Evolutionary conservation across 345 rosid species (phyloP), one percentile per base, ranked within the genome.

Genomic region (Gossypium stocksii): DNA sequence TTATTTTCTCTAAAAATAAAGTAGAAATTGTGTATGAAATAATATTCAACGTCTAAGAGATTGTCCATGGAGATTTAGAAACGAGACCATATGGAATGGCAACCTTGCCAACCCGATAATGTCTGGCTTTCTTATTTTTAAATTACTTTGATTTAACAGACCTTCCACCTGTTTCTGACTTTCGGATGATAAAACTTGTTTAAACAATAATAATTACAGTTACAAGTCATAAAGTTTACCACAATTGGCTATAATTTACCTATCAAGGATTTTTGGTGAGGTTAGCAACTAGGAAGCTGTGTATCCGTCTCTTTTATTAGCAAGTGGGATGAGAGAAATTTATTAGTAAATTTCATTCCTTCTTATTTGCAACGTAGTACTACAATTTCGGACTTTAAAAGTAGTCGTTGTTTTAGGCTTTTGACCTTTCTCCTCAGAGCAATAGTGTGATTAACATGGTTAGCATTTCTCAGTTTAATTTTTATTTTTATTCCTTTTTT

Each of bases 41-140:
- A 34, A 34, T 34, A 34, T 34, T 34, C 41, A 34, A 34, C 41
- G 41, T 34, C 41, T 34, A 7, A 34, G 41, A 5, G 41, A 25
- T 27, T 61, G 6, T 15, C 72, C 19, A 2, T 68, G 46, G 45
- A 19, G 70, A 49, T 69, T 27, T 34, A 34, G 16, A 46, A 52
- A 52, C 45, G 61, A 29, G 48, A 52, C 2, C 43, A 16, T 25
- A 4, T 22, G 58, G 29, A 73, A 52, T 70, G 74, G 73, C 76
- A 29, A 16, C 61, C 20, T 62, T 17, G 52, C 72, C 80, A 73
- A 80, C 74, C 67, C 3, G 6, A 34, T 34, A 34, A 34, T 34
- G 38, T 34, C 38, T 73, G 70, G 41, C 7, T 34, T 34, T 34
- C 41, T 34, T 34, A 34, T 34, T 34, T 34, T 34, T 34, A 34